Conservation (phyloP, 306 rosid species). For the Cicer bijugum region DNA sequence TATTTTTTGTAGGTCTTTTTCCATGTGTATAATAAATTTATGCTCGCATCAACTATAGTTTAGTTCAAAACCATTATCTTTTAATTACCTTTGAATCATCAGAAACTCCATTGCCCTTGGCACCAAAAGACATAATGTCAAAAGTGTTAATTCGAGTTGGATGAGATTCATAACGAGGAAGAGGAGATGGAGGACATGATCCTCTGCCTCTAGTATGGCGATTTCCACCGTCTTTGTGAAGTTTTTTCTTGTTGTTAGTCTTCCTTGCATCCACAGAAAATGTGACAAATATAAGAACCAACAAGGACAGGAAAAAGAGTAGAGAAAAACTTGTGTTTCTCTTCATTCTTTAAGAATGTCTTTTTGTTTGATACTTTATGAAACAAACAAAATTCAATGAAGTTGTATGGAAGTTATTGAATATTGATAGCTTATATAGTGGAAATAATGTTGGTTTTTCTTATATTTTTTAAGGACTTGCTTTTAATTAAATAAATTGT, state of each 20-base stretch:
- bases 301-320: constrained; percentile 48
- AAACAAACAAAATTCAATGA: constrained; percentile 28
- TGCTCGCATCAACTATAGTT: too few species aligned
- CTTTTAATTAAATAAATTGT: constrained; percentile 26
- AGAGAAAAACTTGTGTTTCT: constrained; percentile 46
- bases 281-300: constrained; percentile 49
- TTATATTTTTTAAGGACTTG: constrained; percentile 12
- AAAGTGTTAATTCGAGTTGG: constrained; percentile 49
- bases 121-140: constrained; percentile 72
- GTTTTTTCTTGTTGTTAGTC: constrained; percentile 53
- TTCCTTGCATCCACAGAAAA: constrained; percentile 76
- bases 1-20: too few species aligned
- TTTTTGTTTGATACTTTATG: constrained; percentile 6
- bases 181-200: constrained; percentile 35
- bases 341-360: constrained; percentile 49
- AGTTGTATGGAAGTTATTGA: constrained; percentile 49
- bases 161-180: constrained; percentile 50
- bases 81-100: constrained; percentile 79
- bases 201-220: constrained; percentile 25
- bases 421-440: constrained; percentile 48
- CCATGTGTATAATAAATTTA: too few species aligned
- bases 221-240: constrained; percentile 45
- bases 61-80: not conserved
- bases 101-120: constrained; percentile 78
- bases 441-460: constrained; percentile 39